Evolutionary conservation across 2,329 filamentous ascomycete genomes (phyloP).

Genomic region (Neonectria faginata): DNA sequence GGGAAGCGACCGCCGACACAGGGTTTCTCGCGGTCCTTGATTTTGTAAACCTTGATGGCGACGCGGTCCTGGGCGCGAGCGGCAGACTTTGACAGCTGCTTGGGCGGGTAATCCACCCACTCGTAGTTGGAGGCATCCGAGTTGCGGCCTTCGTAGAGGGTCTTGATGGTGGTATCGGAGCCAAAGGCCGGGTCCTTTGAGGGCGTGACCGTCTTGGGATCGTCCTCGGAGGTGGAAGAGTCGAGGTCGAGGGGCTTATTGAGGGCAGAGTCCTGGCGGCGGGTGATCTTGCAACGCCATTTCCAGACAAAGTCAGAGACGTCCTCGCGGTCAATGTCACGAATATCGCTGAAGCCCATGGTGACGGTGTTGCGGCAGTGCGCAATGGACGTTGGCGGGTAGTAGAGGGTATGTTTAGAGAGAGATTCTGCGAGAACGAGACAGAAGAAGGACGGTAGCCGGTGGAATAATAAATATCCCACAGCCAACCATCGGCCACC

Average conservation of each 20-base stretch:
- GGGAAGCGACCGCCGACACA: conserved; percentile 53
- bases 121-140: conserved; percentile 43
- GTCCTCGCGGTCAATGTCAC: conserved; percentile 34
- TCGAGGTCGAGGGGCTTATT: conserved; percentile 35
- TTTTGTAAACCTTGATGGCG: conserved; percentile 60
- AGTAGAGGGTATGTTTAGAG: not conserved
- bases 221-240: conserved; percentile 30
- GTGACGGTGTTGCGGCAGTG: not conserved
- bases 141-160: conserved; percentile 54
- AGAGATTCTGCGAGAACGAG: conserved; percentile 4
- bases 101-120: conserved; percentile 57
- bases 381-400: not conserved
- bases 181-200: conserved; percentile 47
- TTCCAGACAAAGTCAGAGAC: conserved; percentile 49
- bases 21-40: conserved; percentile 57
- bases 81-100: conserved; percentile 54
- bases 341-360: conserved; percentile 29
- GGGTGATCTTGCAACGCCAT: conserved; percentile 48
- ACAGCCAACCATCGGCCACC: not conserved
- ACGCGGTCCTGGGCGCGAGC: conserved; percentile 53
- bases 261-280: conserved; percentile 34
- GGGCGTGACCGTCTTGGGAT: conserved; percentile 17
- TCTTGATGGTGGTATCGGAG: conserved; percentile 51
- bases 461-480: not conserved
- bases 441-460: not conserved